A percentile compares a stretch with the other conserved stretches of the same genome.
Conservation (phyloP, 441 rosid genomes). For the Corymbia calophylla region DNA sequence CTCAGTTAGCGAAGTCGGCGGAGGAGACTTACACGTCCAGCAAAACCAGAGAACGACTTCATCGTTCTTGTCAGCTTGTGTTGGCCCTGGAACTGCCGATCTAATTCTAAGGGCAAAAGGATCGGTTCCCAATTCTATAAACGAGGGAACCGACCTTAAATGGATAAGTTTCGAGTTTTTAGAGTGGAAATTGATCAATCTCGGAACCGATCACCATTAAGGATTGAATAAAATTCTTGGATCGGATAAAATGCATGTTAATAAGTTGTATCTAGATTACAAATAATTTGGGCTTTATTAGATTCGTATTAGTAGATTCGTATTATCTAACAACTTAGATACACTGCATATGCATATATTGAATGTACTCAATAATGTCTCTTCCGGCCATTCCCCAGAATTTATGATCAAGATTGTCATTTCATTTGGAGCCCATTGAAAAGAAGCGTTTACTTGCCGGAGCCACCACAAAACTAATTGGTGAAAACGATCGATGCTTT, state of each 20-base stretch:
- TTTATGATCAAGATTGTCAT: not conserved
- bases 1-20: conserved; percentile 62
- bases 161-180: not conserved
- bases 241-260: not conserved
- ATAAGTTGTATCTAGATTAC: not conserved
- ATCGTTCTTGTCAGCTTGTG: not conserved
- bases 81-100: no score
- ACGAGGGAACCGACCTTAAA: rapidly evolving
- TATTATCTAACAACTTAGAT: not conserved
- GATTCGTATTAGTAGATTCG: no score
- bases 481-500: not conserved
- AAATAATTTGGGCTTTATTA: not conserved
- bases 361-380: not conserved
- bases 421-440: not conserved
- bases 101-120: not conserved
- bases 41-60: not conserved
- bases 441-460: no score
- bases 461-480: rapidly evolving
- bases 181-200: no score
- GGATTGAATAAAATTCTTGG: not conserved
- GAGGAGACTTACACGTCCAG: not conserved
- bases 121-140: rapidly evolving
- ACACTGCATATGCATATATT: rapidly evolving
- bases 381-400: not conserved
- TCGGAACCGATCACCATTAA: no score